A percentile compares a stretch with the other conserved stretches of the same genome.
phyloP scores from a whole-genome alignment of 768 basidiomycete species.

The Lenzites betulinus region DNA sequence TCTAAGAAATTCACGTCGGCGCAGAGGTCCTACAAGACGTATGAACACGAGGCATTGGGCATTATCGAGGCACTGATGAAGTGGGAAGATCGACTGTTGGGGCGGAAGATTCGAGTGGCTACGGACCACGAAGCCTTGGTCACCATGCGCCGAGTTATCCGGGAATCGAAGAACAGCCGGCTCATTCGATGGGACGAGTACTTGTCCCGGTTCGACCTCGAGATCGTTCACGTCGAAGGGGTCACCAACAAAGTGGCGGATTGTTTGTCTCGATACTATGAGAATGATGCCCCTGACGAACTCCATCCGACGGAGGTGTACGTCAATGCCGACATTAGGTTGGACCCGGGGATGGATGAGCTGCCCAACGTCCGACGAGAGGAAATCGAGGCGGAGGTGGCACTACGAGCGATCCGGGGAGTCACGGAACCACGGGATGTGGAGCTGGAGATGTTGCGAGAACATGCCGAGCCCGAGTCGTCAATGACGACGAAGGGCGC shows the following conservation, averaged over 20 bases:
- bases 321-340: too few species aligned
- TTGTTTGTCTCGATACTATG: conserved; percentile 33
- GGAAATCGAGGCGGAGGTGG: too few species aligned
- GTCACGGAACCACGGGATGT: too few species aligned
- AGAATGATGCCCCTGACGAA: not conserved
- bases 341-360: too few species aligned
- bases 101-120: conserved; percentile 2
- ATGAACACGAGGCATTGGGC: conserved; percentile 23
- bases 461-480: too few species aligned
- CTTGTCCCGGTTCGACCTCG: conserved; percentile 30
- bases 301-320: too few species aligned
- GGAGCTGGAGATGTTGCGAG: too few species aligned
- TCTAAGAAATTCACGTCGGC: conserved; percentile 33
- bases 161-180: conserved; percentile 19
- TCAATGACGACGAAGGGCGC: too few species aligned
- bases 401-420: too few species aligned
- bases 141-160: too few species aligned
- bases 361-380: too few species aligned
- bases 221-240: conserved; percentile 31
- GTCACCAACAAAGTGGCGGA: conserved; percentile 34
- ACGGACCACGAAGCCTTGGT: conserved; percentile 14
- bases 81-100: conserved; percentile 14
- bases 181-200: conserved; percentile 37
- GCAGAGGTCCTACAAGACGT: conserved; percentile 26
- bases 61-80: conserved; percentile 26